Conservation (phyloP, 257 asterid genomes). For the Penstemon eatonii region DNA sequence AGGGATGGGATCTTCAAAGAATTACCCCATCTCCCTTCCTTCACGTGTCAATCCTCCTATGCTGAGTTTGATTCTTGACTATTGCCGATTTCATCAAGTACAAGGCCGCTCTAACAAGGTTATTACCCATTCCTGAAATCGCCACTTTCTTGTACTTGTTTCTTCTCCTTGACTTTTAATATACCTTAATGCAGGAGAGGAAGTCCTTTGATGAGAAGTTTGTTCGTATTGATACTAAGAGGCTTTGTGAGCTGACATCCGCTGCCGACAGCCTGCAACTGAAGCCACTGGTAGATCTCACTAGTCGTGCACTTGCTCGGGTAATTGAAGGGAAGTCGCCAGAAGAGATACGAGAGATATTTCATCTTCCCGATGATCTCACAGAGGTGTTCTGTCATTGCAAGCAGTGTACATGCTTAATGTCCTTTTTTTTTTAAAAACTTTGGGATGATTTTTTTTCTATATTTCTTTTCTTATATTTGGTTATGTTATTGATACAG, state of each 20-base stretch:
- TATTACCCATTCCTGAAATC: constrained; percentile 18
- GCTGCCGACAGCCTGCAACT: constrained; percentile 96
- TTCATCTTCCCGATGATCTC: constrained; percentile 94
- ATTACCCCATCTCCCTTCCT: constrained; percentile 82
- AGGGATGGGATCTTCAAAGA: constrained; percentile 88
- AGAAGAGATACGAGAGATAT: constrained; percentile 89
- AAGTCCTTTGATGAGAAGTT: constrained; percentile 92
- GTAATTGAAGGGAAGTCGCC: constrained; percentile 91
- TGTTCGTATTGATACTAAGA: constrained; percentile 81
- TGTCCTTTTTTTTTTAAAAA: constrained; percentile 29
- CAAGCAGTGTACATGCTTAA: constrained; percentile 60
- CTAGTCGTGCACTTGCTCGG: constrained; percentile 95
- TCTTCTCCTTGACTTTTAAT: constrained; percentile 12
- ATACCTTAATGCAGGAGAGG: constrained; percentile 64
- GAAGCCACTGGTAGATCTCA: constrained; percentile 92
- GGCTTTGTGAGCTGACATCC: constrained; percentile 93
- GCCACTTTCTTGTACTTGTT: constrained; percentile 9
- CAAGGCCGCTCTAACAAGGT: constrained; percentile 97
- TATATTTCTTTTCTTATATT: constrained; percentile 25
- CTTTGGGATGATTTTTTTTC: constrained; percentile 15
- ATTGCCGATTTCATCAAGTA: constrained; percentile 88
- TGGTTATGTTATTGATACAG: constrained; percentile 44
- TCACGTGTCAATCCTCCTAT: constrained; percentile 76
- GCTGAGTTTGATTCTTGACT: constrained; percentile 86
- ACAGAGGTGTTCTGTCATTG: constrained; percentile 89